phyloP scores from a whole-genome alignment of 352 stramenopile genomes.

The Saprolegnia diclina region DNA sequence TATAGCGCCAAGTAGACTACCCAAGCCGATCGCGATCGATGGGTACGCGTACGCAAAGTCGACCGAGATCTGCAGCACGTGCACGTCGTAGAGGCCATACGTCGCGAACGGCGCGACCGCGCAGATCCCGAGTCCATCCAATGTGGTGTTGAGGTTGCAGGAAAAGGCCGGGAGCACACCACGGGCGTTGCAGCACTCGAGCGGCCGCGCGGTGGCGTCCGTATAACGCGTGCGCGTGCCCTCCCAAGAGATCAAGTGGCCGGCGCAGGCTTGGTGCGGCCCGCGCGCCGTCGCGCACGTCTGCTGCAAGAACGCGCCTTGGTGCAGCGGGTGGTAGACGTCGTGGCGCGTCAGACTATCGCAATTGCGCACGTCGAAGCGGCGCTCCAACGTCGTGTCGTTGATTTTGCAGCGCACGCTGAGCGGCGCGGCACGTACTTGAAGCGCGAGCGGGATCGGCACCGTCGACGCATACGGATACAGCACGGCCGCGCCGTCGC shows the following conservation, averaged over 20 bases:
- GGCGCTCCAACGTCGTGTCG: too few species aligned
- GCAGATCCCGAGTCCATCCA: background rate
- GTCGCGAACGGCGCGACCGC: background rate
- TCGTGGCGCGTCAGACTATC: background rate
- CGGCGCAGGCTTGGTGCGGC: background rate
- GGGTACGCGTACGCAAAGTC: background rate
- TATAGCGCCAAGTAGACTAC: background rate
- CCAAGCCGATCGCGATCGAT: background rate
- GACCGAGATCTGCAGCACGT: background rate
- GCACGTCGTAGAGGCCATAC: slow-evolving; percentile 11
- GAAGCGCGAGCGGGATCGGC: too few species aligned
- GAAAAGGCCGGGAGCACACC: background rate
- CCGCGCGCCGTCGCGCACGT: background rate
- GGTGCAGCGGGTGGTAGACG: slow-evolving; percentile 5
- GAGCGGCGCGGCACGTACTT: too few species aligned
- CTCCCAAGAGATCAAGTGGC: background rate
- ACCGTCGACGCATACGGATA: too few species aligned
- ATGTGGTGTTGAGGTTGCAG: background rate
- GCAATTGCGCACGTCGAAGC: background rate
- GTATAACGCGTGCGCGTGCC: background rate
- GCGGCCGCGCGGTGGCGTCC: background rate
- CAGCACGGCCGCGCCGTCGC: too few species aligned
- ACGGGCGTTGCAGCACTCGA: background rate
- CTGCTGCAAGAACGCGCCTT: background rate
- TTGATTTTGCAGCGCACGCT: too few species aligned